phyloP scores from a whole-genome alignment of 768 basidiomycete genomes.

The Pholiota conissans region DNA sequence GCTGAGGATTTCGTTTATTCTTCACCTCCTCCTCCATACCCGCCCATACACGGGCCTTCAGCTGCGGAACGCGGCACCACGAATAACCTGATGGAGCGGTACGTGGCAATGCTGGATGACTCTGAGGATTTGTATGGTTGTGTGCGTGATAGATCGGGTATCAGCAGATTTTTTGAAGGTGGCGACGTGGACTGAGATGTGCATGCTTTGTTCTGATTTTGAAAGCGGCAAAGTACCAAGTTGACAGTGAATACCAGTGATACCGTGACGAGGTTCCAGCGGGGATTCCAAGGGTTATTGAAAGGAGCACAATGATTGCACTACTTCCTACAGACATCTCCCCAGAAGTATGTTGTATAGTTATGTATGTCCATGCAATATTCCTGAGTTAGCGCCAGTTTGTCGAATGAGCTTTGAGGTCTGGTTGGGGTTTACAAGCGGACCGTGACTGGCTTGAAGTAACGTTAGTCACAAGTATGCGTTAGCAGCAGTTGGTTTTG shows the following conservation, averaged over 20 bases:
- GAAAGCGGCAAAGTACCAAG: too few species aligned
- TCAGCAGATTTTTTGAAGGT: constrained; percentile 31
- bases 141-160: constrained; percentile 21
- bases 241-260: too few species aligned
- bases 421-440: not conserved
- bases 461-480: constrained; percentile 1
- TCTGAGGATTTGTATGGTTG: constrained; percentile 34
- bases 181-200: too few species aligned
- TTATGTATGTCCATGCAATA: too few species aligned
- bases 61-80: constrained; percentile 37
- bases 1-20: constrained; percentile 28
- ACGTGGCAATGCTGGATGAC: constrained; percentile 46
- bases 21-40: constrained; percentile 49
- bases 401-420: too few species aligned
- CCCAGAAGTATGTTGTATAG: too few species aligned
- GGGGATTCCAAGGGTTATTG: too few species aligned
- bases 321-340: too few species aligned
- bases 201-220: too few species aligned
- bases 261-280: too few species aligned
- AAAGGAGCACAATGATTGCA: too few species aligned
- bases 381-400: too few species aligned
- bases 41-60: constrained; percentile 44
- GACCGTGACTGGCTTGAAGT: not conserved
- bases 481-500: constrained; percentile 4
- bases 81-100: constrained; percentile 60